phyloP scores from a whole-genome alignment of 2,329 filamentous ascomycete species.

The Harringtonia aguacate region DNA sequence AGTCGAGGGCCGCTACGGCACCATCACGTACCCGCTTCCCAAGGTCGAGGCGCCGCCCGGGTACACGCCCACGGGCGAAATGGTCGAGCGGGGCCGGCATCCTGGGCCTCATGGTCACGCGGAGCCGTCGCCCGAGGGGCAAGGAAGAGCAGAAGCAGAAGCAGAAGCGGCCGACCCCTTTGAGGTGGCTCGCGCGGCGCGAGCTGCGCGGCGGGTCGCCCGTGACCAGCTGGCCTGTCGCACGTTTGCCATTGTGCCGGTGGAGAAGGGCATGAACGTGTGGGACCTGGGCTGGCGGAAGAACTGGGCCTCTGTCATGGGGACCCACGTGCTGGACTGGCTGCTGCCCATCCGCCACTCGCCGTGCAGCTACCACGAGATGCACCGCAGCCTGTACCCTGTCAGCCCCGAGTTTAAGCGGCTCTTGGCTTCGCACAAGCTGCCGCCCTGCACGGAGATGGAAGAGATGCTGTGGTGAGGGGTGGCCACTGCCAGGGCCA shows the following conservation, averaged over 20 bases:
- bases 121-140: background rate
- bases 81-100: background rate
- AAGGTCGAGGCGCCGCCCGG: background rate
- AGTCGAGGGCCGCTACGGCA: slow-evolving; percentile 39
- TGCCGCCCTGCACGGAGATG: slow-evolving; percentile 15
- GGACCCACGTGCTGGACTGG: slow-evolving; percentile 62
- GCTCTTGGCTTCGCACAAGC: slow-evolving; percentile 34
- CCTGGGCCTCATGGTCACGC: background rate
- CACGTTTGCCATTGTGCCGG: slow-evolving; percentile 71
- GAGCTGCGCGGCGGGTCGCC: slow-evolving; percentile 10
- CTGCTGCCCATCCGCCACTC: slow-evolving; percentile 64
- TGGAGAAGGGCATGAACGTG: slow-evolving; percentile 66
- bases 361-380: slow-evolving; percentile 61
- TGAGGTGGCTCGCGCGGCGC: background rate
- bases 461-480: background rate
- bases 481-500: too few species aligned
- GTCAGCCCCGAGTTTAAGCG: slow-evolving; percentile 51
- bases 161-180: slow-evolving; percentile 5
- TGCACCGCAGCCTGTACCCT: slow-evolving; percentile 54
- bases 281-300: slow-evolving; percentile 63
- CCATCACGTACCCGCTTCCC: slow-evolving; percentile 13
- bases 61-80: too few species aligned
- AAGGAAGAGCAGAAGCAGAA: background rate
- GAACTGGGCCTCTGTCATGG: slow-evolving; percentile 78
- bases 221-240: slow-evolving; percentile 41